Evolutionary conservation across 179 eudicot species (phyloP).

Genomic region (Silene noctiflora): DNA sequence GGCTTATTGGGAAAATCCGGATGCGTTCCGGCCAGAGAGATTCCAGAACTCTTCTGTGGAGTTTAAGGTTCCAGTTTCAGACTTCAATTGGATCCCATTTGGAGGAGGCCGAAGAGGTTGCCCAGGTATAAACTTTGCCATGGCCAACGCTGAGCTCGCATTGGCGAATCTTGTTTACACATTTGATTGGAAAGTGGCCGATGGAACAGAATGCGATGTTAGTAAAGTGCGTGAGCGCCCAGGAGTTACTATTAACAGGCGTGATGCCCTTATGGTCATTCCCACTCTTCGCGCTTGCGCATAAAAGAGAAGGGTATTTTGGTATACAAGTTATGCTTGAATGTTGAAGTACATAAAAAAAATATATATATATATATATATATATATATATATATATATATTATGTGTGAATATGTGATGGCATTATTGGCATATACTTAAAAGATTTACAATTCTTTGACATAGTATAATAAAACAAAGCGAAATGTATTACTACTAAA

Average conservation of each 20-base stretch:
- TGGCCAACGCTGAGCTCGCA: slow-evolving; percentile 22
- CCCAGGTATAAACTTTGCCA: slow-evolving; percentile 31
- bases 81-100: slow-evolving; percentile 32
- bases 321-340: not conserved
- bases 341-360: no score
- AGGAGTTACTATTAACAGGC: slow-evolving; percentile 23
- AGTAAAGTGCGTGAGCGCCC: slow-evolving; percentile 21
- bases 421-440: no score
- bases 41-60: slow-evolving; percentile 28
- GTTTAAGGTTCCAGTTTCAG: slow-evolving; percentile 24
- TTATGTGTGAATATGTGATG: no score
- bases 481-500: no score
- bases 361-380: no score
- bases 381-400: no score
- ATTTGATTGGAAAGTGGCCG: slow-evolving; percentile 30
- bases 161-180: slow-evolving; percentile 31
- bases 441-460: no score
- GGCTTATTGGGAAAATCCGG: slow-evolving; percentile 29
- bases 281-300: not conserved
- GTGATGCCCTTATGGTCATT: slow-evolving; percentile 26
- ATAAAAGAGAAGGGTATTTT: not conserved
- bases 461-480: no score
- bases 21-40: slow-evolving; percentile 33
- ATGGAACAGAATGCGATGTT: slow-evolving; percentile 19
- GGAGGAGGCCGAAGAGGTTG: slow-evolving; percentile 37